Percentiles rank a stretch among this genome's conserved stretches.
These are phyloP conservation scores for Alternaria viburni DNA, from an alignment of 2,329 filamentous ascomycete genomes.

Conservation along the genomic window DNA sequence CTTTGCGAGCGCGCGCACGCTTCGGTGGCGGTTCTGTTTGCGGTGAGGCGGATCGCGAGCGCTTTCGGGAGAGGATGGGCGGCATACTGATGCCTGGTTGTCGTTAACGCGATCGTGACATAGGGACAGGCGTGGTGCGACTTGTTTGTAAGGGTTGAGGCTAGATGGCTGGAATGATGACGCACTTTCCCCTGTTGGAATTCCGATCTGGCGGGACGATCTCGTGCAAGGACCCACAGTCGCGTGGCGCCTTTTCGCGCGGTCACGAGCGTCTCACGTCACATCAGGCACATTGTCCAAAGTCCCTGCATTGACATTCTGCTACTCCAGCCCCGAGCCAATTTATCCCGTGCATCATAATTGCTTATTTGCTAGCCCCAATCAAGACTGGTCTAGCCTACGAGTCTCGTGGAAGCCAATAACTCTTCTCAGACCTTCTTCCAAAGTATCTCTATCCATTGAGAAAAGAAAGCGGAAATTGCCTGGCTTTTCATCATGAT, in stretches of 20 bases:
- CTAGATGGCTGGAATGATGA: constrained; percentile 28
- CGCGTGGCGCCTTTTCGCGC: constrained; percentile 23
- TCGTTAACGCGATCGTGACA: constrained; percentile 3
- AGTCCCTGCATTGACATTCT: background rate
- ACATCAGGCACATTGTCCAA: background rate
- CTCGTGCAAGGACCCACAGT: constrained; percentile 16
- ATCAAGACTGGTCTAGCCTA: background rate
- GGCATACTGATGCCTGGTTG: constrained; percentile 60
- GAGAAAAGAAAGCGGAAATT: constrained; percentile 55
- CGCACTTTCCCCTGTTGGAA: constrained; percentile 24
- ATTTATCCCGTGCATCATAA: background rate
- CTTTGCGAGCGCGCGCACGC: constrained; percentile 24
- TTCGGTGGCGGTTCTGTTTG: constrained; percentile 45
- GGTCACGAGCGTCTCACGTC: constrained; percentile 17
- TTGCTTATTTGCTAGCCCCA: background rate
- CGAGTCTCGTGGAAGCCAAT: background rate
- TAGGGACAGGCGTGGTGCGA: background rate
- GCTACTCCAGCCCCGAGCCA: background rate
- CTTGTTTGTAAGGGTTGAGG: background rate
- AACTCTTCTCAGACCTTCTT: constrained; percentile 42
- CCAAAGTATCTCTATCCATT: constrained; percentile 42
- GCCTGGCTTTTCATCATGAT: constrained; percentile 46
- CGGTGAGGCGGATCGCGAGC: constrained; percentile 59
- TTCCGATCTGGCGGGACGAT: constrained; percentile 27
- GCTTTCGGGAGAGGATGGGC: constrained; percentile 71